Conservation (phyloP, 805 yeast genomes). For the Saccharomycopsis sp. region DNA sequence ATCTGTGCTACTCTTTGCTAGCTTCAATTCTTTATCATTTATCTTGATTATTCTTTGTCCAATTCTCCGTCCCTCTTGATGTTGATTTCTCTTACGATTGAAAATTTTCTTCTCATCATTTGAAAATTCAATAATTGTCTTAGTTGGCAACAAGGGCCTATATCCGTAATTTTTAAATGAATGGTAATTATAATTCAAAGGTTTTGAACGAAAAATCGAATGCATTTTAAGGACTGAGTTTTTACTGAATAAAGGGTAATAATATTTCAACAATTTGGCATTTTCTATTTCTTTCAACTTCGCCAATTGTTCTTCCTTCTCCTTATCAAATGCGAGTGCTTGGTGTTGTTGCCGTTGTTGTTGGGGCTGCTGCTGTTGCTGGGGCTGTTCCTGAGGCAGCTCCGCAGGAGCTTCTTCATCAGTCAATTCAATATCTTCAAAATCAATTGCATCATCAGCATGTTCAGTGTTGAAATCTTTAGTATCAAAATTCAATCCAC, state of each 20-base stretch:
- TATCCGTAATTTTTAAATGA: conserved; percentile 14
- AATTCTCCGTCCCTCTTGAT: background rate
- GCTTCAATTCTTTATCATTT: conserved; percentile 26
- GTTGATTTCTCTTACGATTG: conserved; percentile 1
- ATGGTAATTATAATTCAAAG: conserved; percentile 15
- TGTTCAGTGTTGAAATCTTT: conserved; percentile 42
- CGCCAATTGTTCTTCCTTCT: conserved; percentile 1
- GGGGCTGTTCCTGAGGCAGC: background rate
- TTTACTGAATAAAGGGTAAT: conserved; percentile 57
- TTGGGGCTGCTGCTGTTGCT: background rate
- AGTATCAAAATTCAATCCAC: conserved; percentile 14
- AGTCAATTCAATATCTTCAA: conserved; percentile 48
- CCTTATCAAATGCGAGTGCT: background rate
- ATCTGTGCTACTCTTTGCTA: conserved; percentile 20
- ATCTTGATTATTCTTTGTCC: conserved; percentile 17
- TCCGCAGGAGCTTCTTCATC: conserved; percentile 22
- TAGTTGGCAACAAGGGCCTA: conserved; percentile 12
- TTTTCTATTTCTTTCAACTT: conserved; percentile 12
- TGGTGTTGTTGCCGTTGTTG: background rate
- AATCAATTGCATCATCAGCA: conserved; percentile 89
- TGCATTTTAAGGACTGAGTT: conserved; percentile 58
- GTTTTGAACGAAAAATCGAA: conserved; percentile 41
- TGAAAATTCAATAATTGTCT: conserved; percentile 7
- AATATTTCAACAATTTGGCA: conserved; percentile 33
- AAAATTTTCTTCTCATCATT: conserved; percentile 15